A percentile compares a stretch with the other conserved stretches of the same genome.
Evolutionary conservation across 176 grass and related monocot species (phyloP).

Genomic region (Oryza officinalis): DNA sequence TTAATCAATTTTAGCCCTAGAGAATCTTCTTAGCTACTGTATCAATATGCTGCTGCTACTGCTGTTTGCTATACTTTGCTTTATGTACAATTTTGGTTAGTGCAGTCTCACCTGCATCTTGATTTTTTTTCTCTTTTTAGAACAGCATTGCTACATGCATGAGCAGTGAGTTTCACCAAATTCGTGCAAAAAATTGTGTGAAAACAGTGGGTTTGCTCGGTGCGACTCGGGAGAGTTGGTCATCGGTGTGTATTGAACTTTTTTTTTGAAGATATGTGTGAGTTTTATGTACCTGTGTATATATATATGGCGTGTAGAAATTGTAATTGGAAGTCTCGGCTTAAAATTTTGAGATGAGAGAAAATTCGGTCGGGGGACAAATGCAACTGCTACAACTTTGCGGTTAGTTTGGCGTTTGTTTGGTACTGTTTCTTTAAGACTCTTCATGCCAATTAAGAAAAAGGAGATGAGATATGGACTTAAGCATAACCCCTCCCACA

Average conservation of each 20-base stretch:
- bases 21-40: neutral
- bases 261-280: too few species aligned
- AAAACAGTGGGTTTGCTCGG: neutral
- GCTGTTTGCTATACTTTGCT: neutral
- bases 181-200: neutral
- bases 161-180: neutral
- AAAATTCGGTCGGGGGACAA: neutral
- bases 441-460: slow-evolving; percentile 9
- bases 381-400: slow-evolving; percentile 22
- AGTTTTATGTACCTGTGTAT: neutral
- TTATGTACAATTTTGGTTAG: neutral
- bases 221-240: neutral
- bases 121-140: neutral
- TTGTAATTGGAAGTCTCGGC: neutral
- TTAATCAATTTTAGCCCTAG: too few species aligned
- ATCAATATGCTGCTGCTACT: neutral
- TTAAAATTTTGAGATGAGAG: neutral
- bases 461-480: neutral
- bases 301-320: neutral
- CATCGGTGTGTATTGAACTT: neutral
- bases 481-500: neutral
- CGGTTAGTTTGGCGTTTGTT: neutral
- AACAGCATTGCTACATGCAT: neutral
- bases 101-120: neutral
- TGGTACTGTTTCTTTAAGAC: slow-evolving; percentile 33